These are phyloP conservation scores for Candida sanyaensis DNA, from an alignment of 1,139 yeast genomes.

Conservation along the genomic window DNA sequence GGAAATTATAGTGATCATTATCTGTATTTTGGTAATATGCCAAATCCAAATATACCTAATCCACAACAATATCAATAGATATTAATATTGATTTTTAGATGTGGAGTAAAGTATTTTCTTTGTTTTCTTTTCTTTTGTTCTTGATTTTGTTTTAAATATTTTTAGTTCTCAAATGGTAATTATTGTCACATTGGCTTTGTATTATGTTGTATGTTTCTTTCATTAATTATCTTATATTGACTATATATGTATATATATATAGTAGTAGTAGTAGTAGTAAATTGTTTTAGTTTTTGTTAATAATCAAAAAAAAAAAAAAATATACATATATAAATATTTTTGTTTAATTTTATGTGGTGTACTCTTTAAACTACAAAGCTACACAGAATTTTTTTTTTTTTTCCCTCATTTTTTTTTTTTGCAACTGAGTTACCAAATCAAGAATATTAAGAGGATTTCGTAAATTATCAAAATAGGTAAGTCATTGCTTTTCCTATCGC, in stretches of 20 bases:
- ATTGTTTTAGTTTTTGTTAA: not conserved
- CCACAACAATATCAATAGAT: slow-evolving; percentile 38
- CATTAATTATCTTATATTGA: not conserved
- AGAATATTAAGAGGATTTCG: not conserved
- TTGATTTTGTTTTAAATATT: not conserved
- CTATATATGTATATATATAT: not conserved
- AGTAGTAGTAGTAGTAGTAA: not conserved
- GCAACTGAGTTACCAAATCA: slow-evolving; percentile 13
- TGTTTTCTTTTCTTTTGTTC: not conserved
- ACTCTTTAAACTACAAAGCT: not conserved
- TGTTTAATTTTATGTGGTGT: not conserved
- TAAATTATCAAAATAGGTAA: slow-evolving; percentile 4
- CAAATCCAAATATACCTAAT: slow-evolving; percentile 48
- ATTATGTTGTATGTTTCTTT: not conserved
- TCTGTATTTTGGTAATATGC: slow-evolving; percentile 61
- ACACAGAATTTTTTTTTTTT: not conserved
- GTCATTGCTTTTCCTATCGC: too few relatives aligned
- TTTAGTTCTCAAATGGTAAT: not conserved
- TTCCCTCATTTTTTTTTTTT: too few relatives aligned
- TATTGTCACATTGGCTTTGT: not conserved
- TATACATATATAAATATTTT: not conserved
- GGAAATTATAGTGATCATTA: slow-evolving; percentile 43
- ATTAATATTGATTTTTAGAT: not conserved
- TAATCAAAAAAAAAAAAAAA: too few relatives aligned
- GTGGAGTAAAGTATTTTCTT: not conserved